A percentile compares a stretch with the other conserved stretches of the same genome.
Conservation (phyloP, 2,329 filamentous ascomycete species). For the Fusarium ambrosium region DNA sequence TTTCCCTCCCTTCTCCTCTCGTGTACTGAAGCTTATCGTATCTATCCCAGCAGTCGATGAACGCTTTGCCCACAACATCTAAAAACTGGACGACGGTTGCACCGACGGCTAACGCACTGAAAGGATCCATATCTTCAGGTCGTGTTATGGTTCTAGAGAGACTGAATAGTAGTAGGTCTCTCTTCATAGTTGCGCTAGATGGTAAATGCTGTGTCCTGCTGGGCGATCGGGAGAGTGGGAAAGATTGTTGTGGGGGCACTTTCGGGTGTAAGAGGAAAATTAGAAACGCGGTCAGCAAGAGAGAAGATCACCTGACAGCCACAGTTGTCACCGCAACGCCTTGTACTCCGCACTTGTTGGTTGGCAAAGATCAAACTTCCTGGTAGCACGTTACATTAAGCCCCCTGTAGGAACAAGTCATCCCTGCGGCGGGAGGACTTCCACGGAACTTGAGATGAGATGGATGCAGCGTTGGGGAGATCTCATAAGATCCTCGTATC, state of each 20-base stretch:
- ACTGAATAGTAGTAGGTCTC: too few species aligned
- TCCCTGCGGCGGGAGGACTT: too few species aligned
- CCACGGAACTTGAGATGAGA: too few species aligned
- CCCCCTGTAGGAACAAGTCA: too few species aligned
- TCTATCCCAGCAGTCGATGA: background rate
- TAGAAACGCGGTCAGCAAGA: background rate
- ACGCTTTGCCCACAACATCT: background rate
- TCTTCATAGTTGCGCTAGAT: background rate
- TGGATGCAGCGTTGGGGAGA: too few species aligned
- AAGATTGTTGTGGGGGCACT: background rate
- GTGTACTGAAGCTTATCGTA: background rate
- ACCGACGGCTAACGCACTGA: background rate
- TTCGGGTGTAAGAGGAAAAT: background rate
- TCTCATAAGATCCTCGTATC: too few species aligned
- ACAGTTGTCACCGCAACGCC: too few species aligned
- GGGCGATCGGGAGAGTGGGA: background rate
- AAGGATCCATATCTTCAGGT: background rate
- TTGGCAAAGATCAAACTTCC: too few species aligned
- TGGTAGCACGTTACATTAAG: too few species aligned
- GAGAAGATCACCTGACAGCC: background rate
- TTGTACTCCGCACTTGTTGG: too few species aligned
- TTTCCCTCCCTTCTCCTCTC: too few species aligned
- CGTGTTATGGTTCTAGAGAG: background rate
- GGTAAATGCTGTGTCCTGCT: background rate
- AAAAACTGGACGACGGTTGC: background rate